phyloP scores from a whole-genome alignment of 129 eudicot genomes.

The Flaveria ramosissima region DNA sequence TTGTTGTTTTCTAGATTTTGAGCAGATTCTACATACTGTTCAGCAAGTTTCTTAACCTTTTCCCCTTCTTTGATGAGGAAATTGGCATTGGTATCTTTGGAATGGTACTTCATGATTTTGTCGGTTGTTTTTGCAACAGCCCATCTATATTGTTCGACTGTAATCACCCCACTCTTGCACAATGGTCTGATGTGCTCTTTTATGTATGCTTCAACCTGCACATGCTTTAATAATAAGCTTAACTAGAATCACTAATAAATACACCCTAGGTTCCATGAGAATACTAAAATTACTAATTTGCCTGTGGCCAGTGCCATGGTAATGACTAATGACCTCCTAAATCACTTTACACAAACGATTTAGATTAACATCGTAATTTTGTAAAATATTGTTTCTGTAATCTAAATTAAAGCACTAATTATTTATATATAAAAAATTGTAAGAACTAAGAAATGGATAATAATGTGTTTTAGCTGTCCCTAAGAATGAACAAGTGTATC shows the following conservation, averaged over 20 bases:
- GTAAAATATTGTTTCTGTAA: background rate
- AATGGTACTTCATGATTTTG: constrained; percentile 86
- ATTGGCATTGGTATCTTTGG: constrained; percentile 79
- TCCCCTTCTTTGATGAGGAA: constrained; percentile 97
- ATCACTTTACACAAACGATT: background rate
- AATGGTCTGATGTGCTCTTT: constrained; percentile 95
- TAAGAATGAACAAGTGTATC: constrained; percentile 12
- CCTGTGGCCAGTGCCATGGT: background rate
- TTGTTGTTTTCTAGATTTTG: constrained; percentile 51
- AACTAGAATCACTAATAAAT: constrained; percentile 9
- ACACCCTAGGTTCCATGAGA: constrained; percentile 10
- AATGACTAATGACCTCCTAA: background rate
- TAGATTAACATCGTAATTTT: background rate
- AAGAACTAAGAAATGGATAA: background rate
- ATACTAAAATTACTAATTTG: background rate
- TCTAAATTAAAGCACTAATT: background rate
- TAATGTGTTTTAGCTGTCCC: background rate
- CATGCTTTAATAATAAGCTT: constrained; percentile 17
- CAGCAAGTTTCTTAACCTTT: constrained; percentile 93
- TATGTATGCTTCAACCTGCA: constrained; percentile 92
- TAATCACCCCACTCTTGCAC: constrained; percentile 98
- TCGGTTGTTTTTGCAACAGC: constrained; percentile 91
- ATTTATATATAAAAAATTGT: background rate
- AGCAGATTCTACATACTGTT: constrained; percentile 84
- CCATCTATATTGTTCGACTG: constrained; percentile 87